Conservation (phyloP, 352 stramenopile genomes). For the Globisporangium echinulatum region DNA sequence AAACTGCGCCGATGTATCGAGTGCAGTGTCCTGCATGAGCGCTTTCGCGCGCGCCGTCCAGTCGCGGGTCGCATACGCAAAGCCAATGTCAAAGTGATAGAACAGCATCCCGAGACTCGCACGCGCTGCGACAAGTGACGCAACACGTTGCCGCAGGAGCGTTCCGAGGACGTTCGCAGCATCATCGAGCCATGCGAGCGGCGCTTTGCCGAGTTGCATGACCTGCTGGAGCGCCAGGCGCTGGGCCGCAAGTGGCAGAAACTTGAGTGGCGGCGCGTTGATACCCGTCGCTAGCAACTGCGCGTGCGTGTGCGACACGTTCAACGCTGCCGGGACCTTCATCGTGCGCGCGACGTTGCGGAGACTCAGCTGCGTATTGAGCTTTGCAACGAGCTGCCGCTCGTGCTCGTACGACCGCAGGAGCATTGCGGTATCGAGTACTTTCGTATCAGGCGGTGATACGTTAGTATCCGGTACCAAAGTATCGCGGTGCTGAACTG, state of each 20-base stretch:
- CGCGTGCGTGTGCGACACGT: constrained; percentile 77
- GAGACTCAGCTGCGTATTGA: constrained; percentile 77
- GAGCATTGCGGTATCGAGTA: constrained; percentile 21
- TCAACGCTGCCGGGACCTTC: constrained; percentile 71
- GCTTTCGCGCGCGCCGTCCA: constrained; percentile 40
- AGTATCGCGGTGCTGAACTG: constrained; percentile 30
- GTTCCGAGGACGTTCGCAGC: constrained; percentile 39
- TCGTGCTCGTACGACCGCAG: constrained; percentile 81
- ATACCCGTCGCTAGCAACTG: constrained; percentile 47
- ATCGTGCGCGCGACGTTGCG: constrained; percentile 84
- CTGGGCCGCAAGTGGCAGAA: constrained; percentile 43
- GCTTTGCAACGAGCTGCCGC: constrained; percentile 61
- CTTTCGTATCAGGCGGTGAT: neutral
- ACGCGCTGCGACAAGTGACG: constrained; percentile 46
- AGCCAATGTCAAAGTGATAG: constrained; percentile 84
- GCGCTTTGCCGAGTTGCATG: constrained; percentile 65
- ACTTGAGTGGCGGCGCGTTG: constrained; percentile 59
- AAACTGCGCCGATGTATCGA: constrained; percentile 51
- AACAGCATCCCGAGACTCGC: constrained; percentile 79
- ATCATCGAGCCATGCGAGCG: constrained; percentile 47
- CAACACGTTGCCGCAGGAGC: constrained; percentile 49
- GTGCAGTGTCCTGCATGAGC: constrained; percentile 52
- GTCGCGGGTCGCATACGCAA: constrained; percentile 49
- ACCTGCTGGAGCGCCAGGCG: constrained; percentile 57
- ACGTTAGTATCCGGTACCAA: no score